Evolutionary conservation across 257 asterid genomes (phyloP).

Genomic region (Solanum corneliomulleri): DNA sequence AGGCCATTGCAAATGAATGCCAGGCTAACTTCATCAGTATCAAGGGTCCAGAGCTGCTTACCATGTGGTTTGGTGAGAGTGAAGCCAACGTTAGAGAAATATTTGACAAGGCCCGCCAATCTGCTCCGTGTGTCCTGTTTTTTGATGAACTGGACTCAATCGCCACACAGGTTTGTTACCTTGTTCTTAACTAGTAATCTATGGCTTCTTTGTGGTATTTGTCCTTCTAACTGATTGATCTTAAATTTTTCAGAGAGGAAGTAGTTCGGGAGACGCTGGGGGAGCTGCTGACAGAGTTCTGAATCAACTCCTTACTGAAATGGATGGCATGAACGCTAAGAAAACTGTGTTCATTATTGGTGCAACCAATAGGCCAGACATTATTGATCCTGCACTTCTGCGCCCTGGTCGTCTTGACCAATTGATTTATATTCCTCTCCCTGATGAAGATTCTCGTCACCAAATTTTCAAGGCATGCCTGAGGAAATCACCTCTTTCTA

Average conservation of each 20-base stretch:
- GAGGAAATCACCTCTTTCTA: conserved; percentile 71
- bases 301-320: conserved; percentile 86
- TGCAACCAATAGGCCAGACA: conserved; percentile 87
- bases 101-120: conserved; percentile 79
- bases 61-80: conserved; percentile 99
- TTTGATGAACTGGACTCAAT: conserved; percentile 66
- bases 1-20: conserved; percentile 92
- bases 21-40: conserved; percentile 89
- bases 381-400: conserved; percentile 82
- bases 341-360: conserved; percentile 86
- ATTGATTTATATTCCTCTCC: conserved; percentile 79
- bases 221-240: not conserved
- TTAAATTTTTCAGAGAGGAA: conserved; percentile 39
- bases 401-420: conserved; percentile 93
- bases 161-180: conserved; percentile 47
- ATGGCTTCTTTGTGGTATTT: not conserved
- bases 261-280: conserved; percentile 74
- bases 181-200: not conserved
- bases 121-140: conserved; percentile 73
- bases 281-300: conserved; percentile 91
- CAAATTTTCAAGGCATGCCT: conserved; percentile 77
- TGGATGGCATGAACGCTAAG: conserved; percentile 93
- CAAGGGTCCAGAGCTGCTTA: conserved; percentile 91
- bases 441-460: conserved; percentile 75
- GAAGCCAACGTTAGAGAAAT: conserved; percentile 92